Percentiles rank a stretch among this genome's conserved stretches.
These are phyloP conservation scores for Leccinum subgranulosum DNA, from an alignment of 768 basidiomycete genomes.

Conservation along the genomic window DNA sequence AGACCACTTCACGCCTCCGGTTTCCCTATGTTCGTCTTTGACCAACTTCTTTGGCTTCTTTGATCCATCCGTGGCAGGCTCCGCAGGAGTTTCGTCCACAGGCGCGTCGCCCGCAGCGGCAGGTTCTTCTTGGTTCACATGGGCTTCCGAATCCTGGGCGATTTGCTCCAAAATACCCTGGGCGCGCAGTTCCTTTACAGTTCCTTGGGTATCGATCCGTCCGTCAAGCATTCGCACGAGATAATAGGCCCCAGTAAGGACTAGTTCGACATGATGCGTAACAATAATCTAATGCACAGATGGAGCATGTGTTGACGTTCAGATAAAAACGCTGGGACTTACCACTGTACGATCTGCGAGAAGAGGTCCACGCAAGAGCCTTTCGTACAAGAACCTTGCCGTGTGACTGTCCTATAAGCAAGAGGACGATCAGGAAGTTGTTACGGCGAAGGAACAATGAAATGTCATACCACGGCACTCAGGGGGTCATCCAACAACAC, in stretches of 20 bases:
- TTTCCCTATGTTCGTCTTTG: constrained; percentile 79
- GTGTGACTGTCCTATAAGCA: constrained; percentile 61
- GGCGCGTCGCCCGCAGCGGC: constrained; percentile 12
- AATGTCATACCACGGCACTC: constrained; percentile 67
- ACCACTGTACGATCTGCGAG: constrained; percentile 67
- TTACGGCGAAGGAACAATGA: neutral
- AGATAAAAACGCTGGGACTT: constrained; percentile 11
- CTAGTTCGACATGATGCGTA: constrained; percentile 82
- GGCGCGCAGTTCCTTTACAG: constrained; percentile 57
- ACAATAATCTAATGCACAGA: constrained; percentile 51
- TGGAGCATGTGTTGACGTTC: neutral
- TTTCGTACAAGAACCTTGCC: constrained; percentile 58
- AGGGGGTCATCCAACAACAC: constrained; percentile 80
- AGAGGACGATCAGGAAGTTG: neutral
- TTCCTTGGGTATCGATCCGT: constrained; percentile 73
- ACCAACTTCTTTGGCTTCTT: constrained; percentile 74
- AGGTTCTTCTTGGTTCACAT: constrained; percentile 43
- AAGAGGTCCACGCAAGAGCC: constrained; percentile 64
- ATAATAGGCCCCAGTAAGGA: constrained; percentile 70
- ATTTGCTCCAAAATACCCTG: constrained; percentile 64
- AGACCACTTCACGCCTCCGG: constrained; percentile 79
- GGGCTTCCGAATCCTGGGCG: constrained; percentile 48
- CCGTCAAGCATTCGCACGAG: constrained; percentile 80
- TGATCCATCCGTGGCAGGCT: neutral
- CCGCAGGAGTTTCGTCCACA: constrained; percentile 1